These are phyloP conservation scores for Saccharomyces eubayanus DNA, from an alignment of 805 yeast genomes.

Conservation along the genomic window DNA sequence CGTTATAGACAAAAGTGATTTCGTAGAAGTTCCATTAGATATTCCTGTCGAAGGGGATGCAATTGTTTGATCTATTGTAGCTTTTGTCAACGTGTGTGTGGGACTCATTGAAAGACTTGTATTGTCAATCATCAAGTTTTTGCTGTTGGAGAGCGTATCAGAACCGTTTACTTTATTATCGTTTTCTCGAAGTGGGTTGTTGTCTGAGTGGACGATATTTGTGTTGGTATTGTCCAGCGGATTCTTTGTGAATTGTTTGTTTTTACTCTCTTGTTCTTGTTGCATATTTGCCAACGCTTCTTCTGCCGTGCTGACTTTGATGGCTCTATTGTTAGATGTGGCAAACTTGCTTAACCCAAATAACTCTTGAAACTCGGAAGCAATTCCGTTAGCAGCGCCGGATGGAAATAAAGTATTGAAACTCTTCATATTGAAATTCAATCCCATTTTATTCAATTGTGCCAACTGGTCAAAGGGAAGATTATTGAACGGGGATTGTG, in stretches of 20 bases:
- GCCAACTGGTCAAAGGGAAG: slow-evolving; percentile 2
- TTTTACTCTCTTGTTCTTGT: slow-evolving; percentile 14
- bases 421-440: slow-evolving; percentile 8
- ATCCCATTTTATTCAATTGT: slow-evolving; percentile 12
- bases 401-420: slow-evolving; percentile 16
- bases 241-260: not conserved
- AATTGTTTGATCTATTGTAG: not conserved
- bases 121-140: not conserved
- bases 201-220: not conserved
- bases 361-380: slow-evolving; percentile 27
- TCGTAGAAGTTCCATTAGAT: not conserved
- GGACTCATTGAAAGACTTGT: not conserved
- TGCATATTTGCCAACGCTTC: slow-evolving; percentile 29
- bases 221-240: not conserved
- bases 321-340: slow-evolving; percentile 16
- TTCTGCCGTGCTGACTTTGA: slow-evolving; percentile 22
- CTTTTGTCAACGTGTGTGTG: not conserved
- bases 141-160: not conserved
- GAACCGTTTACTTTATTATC: not conserved
- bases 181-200: not conserved
- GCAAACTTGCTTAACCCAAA: slow-evolving; percentile 14
- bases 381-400: slow-evolving; percentile 28
- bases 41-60: not conserved
- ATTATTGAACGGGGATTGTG: not conserved
- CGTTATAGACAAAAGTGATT: not conserved